Evolutionary conservation across 108 stramenopile genomes (phyloP).

Genomic region (Poteriospumella lacustris): DNA sequence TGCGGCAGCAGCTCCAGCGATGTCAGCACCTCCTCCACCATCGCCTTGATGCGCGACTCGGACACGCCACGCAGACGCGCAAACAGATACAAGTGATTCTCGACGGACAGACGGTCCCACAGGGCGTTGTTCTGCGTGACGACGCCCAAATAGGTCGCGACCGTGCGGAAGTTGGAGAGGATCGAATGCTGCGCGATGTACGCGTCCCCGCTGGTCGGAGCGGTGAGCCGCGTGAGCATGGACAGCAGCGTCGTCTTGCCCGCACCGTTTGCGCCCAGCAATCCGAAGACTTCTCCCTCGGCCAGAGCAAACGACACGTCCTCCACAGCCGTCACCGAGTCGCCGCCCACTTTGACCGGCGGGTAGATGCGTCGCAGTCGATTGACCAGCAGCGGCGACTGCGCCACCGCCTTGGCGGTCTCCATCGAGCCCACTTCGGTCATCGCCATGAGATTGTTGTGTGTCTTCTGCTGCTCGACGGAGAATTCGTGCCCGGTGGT

Average conservation of each 20-base stretch:
- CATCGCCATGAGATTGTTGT: too few relatives aligned
- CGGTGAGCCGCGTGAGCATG: slow-evolving; percentile 31
- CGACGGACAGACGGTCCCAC: slow-evolving; percentile 70
- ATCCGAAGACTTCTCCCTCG: slow-evolving; percentile 40
- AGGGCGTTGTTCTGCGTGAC: slow-evolving; percentile 85
- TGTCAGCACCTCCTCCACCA: too few relatives aligned
- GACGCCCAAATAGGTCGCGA: slow-evolving; percentile 52
- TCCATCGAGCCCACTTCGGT: too few relatives aligned
- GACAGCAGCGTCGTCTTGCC: slow-evolving; percentile 62
- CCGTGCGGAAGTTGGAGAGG: neutral
- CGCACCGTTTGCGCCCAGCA: slow-evolving; percentile 66
- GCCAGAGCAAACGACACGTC: slow-evolving; percentile 22
- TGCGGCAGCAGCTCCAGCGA: too few relatives aligned
- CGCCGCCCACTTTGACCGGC: neutral
- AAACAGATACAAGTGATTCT: slow-evolving; percentile 78
- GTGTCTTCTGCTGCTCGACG: neutral
- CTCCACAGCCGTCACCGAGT: slow-evolving; percentile 19
- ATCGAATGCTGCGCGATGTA: slow-evolving; percentile 3
- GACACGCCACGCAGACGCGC: slow-evolving; percentile 49
- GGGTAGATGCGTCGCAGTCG: slow-evolving; percentile 1
- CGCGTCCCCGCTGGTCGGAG: slow-evolving; percentile 26
- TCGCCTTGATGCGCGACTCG: too few relatives aligned
- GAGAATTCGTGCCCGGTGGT: neutral
- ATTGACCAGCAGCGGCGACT: too few relatives aligned
- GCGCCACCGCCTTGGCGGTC: too few relatives aligned